Evolutionary conservation across 495 filamentous ascomycete genomes (phyloP), one percentile per base, ranked within the genome.

Genomic region (Lasiosphaeria miniovina): DNA sequence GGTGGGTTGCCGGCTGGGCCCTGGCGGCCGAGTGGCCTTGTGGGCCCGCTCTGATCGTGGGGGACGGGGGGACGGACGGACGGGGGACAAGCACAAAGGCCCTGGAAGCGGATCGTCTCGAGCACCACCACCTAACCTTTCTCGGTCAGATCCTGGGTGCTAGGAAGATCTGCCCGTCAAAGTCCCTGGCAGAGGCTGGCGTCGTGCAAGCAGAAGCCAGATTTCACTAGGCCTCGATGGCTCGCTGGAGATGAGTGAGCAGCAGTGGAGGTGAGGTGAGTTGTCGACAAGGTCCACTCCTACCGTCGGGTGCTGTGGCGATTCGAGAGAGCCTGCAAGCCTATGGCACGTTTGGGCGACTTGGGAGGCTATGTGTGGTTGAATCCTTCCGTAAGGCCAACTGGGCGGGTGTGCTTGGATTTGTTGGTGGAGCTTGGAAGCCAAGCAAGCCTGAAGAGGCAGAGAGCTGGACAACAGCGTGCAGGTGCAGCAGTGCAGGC

Each of bases 311-410:
- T 55, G 58, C 61, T 62, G 65, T 65, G 65, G 65, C 61, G 43
- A 68, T 34, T 57, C 10, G 41, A 59, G 62, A 58, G 51, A 60
- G 53, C 48, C 57, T 65, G 62, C 61, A 55, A 61, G 55, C 61
- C 58, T 58, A 59, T 67, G 61, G 60, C 55, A 60, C 31, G 55
- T 51, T 51, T 31, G 40, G 58, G 59, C 33, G 60, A 70, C 67
- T 70, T 70, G 70, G 63, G 64, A 51, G 50, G 7, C n/a, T 55
- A 52, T 63, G 68, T 66, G 64, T 70, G 68, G 68, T 70, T 56
- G 64, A 65, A 38, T 50, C 41, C 54, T 43, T 55, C 49, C 58
- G 56, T 72, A 63, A 65, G 70, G 65, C 68, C 70, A 70, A 68
- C 61, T 58, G 56, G 63, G 56, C 45, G 35, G 34, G 59, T 55